Base-by-base conservation (phyloP, 768 basidiomycete species). In the Russula olivacea region DNA sequence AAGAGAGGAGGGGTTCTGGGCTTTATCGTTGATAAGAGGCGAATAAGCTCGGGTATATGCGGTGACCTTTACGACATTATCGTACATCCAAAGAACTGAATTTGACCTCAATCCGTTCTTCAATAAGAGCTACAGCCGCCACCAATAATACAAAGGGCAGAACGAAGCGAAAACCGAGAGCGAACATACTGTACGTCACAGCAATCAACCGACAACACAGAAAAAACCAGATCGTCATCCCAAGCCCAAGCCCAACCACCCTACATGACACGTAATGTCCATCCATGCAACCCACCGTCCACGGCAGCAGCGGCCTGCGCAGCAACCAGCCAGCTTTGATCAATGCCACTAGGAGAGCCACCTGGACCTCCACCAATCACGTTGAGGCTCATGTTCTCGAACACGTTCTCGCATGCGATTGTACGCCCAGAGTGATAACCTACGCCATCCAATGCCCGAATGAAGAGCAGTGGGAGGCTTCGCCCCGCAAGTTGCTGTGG, bases 371-470 rank as follows among this genome's bases (percentile, higher is more conserved):
- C 66, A 23, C 64, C 73, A 69, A 85, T 79, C 28, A 74, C 77
- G 36, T 78, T 77, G 54, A 91, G 76, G 70, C 88, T 86, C 74
- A 91, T 80, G 17, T 78, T 73, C 69, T 86, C 84, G 73, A 90
- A 89, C 19, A 89, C 81, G 70, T 89, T 89, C 72, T 93, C 91
- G 71, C 88, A 89, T 19, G 89, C 81, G 61, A 93, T 84, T 48
- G 87, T 89, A 65, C 90, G 83, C 41, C 91, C 91, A 23, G 92
- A 92, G 72, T 92, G 89, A 72, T 92, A 93, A 4, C 91, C 91
- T 34, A 93, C 85, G n/a, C 92, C 90, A 68, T 93, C 91, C 47
- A 78, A 82, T 17, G 87, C 78, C 36, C 91, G 84, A 61, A 93
- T 91, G 71, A 93, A 93, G 43, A 93, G 72, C 67, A 93, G 71